These are phyloP conservation scores for Lycium barbarum DNA, from an alignment of 257 asterid species.

Conservation along the genomic window DNA sequence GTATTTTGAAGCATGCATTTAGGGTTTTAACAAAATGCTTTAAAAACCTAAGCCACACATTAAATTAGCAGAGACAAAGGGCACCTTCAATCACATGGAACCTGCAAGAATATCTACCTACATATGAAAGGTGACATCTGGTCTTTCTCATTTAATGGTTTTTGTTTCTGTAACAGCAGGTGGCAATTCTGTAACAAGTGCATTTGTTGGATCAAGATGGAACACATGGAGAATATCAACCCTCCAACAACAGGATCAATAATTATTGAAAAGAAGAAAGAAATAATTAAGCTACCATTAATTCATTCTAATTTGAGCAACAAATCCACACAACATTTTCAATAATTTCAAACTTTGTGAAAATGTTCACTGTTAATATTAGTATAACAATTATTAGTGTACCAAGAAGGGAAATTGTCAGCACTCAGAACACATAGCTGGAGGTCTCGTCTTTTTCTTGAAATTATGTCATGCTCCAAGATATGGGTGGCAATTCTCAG, in stretches of 20 bases:
- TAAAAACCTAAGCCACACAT: not conserved
- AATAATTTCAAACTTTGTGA: conserved; percentile 20
- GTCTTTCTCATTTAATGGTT: conserved; percentile 25
- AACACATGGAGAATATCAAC: conserved; percentile 10
- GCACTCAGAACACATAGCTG: conserved; percentile 40
- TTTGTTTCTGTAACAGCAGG: not conserved
- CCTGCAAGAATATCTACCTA: conserved; percentile 29
- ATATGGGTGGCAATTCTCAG: conserved; percentile 56
- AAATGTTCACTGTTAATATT: conserved; percentile 25
- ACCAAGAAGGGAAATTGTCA: conserved; percentile 44
- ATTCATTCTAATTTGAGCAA: conserved; percentile 25
- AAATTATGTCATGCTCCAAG: conserved; percentile 59
- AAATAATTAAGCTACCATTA: not conserved
- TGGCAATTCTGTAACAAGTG: conserved; percentile 30
- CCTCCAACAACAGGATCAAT: conserved; percentile 21
- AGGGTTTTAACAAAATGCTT: not conserved
- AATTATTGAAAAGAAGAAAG: not conserved
- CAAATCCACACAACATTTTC: conserved; percentile 22
- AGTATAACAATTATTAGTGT: conserved; percentile 35
- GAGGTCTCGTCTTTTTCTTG: conserved; percentile 54
- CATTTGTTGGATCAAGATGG: conserved; percentile 25
- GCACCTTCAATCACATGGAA: conserved; percentile 29
- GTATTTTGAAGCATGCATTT: not conserved
- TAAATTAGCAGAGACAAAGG: conserved; percentile 20
- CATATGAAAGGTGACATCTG: conserved; percentile 27